Conservation (phyloP, 257 asterid genomes). For the Solanum piurae region DNA sequence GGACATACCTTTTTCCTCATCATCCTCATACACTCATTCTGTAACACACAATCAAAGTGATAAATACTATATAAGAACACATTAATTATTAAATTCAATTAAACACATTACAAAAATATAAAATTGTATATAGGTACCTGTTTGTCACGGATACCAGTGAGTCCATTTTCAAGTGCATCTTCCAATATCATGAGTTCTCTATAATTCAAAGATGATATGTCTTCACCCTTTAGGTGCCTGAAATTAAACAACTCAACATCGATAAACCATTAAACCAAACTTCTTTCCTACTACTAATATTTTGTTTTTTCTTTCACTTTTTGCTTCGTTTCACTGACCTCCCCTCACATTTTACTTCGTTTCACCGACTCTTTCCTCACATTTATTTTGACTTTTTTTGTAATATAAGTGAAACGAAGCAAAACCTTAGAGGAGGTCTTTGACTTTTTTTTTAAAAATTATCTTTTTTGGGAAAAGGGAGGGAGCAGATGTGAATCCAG, state of each 20-base stretch:
- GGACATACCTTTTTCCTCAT: constrained; percentile 23
- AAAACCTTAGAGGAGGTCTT: too few species aligned
- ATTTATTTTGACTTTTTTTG: too few species aligned
- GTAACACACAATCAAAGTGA: not conserved
- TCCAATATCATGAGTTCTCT: constrained; percentile 84
- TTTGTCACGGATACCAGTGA: constrained; percentile 48
- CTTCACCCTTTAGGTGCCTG: constrained; percentile 93
- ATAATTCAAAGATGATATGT: constrained; percentile 59
- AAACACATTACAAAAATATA: not conserved
- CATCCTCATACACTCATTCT: constrained; percentile 20
- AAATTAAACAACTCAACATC: not conserved
- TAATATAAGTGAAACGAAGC: too few species aligned
- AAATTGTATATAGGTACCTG: constrained; percentile 18
- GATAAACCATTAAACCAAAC: not conserved
- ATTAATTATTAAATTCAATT: not conserved
- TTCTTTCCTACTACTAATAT: too few species aligned
- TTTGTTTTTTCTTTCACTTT: too few species aligned
- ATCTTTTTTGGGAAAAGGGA: too few species aligned
- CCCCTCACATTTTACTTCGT: too few species aligned
- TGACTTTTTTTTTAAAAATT: too few species aligned
- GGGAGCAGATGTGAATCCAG: too few species aligned
- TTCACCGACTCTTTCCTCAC: too few species aligned
- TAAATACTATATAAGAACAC: not conserved
- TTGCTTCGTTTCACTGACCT: too few species aligned
- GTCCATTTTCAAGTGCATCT: constrained; percentile 77